phyloP scores from a whole-genome alignment of 2,329 filamentous ascomycete genomes.

The Daldinia sp. region DNA sequence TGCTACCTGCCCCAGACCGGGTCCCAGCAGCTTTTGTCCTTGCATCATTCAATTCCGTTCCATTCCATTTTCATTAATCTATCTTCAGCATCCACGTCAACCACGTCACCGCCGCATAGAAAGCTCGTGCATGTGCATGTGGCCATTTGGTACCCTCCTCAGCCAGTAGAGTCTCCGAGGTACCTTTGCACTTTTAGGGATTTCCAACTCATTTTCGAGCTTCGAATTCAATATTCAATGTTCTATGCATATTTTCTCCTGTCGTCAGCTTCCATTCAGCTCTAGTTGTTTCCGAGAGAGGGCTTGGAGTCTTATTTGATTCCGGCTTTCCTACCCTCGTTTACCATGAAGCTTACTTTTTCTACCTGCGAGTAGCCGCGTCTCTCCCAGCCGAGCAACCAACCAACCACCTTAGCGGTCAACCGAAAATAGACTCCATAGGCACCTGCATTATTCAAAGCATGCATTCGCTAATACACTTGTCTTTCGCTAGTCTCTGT shows the following conservation, averaged over 20 bases:
- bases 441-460: conserved; percentile 31
- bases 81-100: conserved; percentile 23
- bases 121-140: conserved; percentile 37
- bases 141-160: conserved; percentile 37
- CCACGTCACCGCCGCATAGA: conserved; percentile 44
- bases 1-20: neutral
- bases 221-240: neutral
- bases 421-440: conserved; percentile 31
- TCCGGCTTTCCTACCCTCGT: conserved; percentile 26
- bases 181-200: conserved; percentile 17
- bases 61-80: conserved; percentile 35
- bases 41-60: conserved; percentile 27
- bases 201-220: conserved; percentile 5
- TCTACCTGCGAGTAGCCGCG: conserved; percentile 40
- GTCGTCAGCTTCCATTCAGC: conserved; percentile 36
- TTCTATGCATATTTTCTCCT: conserved; percentile 11
- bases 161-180: conserved; percentile 23
- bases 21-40: conserved; percentile 16
- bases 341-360: conserved; percentile 32
- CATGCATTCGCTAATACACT: conserved; percentile 36
- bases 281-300: conserved; percentile 20
- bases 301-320: conserved; percentile 32
- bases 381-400: conserved; percentile 19
- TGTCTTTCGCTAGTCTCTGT: conserved; percentile 28
- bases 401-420: conserved; percentile 14